Evolutionary conservation across 257 asterid genomes (phyloP), one percentile per base, ranked within the genome.

Genomic region (Nicotiana attenuata): DNA sequence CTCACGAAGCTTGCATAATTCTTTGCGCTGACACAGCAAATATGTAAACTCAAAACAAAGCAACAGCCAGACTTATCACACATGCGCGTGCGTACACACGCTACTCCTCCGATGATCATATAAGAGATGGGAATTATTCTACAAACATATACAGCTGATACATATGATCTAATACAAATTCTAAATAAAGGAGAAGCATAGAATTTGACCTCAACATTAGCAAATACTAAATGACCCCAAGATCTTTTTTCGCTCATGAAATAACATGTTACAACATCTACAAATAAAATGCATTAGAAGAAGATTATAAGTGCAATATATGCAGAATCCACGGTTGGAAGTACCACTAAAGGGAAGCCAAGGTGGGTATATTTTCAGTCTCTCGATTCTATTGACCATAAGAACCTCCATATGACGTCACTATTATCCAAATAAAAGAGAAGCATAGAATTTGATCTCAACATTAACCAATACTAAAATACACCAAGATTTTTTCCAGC

Each of bases 1-100:
- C 83, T 92, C 96, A 56, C 92, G 97, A 77, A 96, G 97, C 84
- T 88, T 89, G 90, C 98, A 94, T 31, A 96, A 88, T 87, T 92
- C 97, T 88, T 96, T 93, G 65, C 99, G 93, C 99, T 96, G 94
- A 84, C 47, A 88, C 85, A 86, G 82, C 41, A 85, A 85, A 76
- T 19, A 75, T 33, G 35, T 77, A 63, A 57, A 22, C 35, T 57
- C 85, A 26, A 28, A 57, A 19, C 52, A 64, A 63, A 47, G 53
- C 50, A n/a, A 24, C 64, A 82, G 67, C 45, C 69, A 15, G 78
- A 76, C 33, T 61, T 31, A 52, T 59, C 53, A 61, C 15, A 35
- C 19, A 28, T 50, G 50, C 11, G 50, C 0, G 13, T 41, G 29
- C 17, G 10, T 38, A 50, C 60, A 20, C 31, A 76, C 15, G 28